Base-by-base conservation (phyloP, 163 green algal species). In the Dunaliella salina region DNA sequence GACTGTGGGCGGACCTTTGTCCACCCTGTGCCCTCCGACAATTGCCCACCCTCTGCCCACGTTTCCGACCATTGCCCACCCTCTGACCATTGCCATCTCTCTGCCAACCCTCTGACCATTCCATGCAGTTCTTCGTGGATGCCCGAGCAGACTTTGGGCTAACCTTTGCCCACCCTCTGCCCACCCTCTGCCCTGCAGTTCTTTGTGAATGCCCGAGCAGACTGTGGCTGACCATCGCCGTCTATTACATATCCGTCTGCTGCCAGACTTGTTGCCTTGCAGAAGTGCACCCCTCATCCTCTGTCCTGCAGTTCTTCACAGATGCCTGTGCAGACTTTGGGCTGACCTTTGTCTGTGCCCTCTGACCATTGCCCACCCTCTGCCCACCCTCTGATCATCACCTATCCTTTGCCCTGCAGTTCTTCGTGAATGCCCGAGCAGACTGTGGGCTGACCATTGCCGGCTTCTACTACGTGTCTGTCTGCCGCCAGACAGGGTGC, bases 401-500 rank as follows among this genome's bases (percentile, higher is more conserved):
- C n/a, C n/a, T n/a, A n/a, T 30, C 11, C 29, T 26, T 20, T 46
- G 30, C 30, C 11, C 26, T 72, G 34, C 81, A 85, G 82, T 95
- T 93, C 83, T 98, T 97, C 85, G 88, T 96, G 30, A 93, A 93
- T 59, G 91, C 87, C 46, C 84, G 88, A 34, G 69, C 84, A 40
- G 93, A 94, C 34, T 94, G 91, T 85, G 88, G 90, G 8, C 90
- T 98, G 11, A 96, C 95, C 45, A 98, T 98, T 80, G 92, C 93
- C 0, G 95, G 95, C 29, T 97, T 98, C 86, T 96, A 97, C 88
- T 96, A 96, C 88, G 81, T 92, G 59, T 94, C 94, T 87, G 94
- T 96, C 57, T 87, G 90, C 80, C 86, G 94, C 1, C 1, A 75
- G 24, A 92, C 88, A 18, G 95, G 95, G n/a, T 75, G 84, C 25